phyloP scores from a whole-genome alignment of 495 filamentous ascomycete genomes.

The Paragyromitra xinjiangensis region DNA sequence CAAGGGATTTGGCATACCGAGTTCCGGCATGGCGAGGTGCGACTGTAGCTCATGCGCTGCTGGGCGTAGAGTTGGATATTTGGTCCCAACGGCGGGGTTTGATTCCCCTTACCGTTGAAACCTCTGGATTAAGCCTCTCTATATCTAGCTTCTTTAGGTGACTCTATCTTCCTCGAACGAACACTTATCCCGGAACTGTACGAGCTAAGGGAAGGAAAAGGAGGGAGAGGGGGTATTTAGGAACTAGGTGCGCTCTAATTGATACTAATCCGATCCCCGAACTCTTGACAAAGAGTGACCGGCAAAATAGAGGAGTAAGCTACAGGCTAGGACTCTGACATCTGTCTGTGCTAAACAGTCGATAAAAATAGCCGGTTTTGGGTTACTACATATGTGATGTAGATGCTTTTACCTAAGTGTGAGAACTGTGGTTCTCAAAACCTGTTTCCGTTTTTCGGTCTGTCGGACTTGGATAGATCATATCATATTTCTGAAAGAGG shows the following conservation, averaged over 20 bases:
- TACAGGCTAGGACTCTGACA: no score
- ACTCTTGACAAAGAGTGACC: neutral
- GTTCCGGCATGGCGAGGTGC: no score
- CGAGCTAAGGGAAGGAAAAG: neutral
- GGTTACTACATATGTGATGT: neutral
- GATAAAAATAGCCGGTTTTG: neutral
- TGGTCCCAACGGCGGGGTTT: no score
- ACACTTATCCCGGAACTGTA: neutral
- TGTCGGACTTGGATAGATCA: neutral
- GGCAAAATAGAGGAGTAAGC: neutral
- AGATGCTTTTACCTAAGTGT: neutral
- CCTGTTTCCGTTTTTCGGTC: neutral
- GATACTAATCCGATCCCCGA: neutral
- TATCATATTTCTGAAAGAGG: neutral
- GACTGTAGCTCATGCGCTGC: no score
- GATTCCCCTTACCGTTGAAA: no score
- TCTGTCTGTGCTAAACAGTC: no score
- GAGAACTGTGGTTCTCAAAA: neutral
- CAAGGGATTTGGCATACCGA: no score
- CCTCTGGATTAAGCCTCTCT: no score
- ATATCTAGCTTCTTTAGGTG: no score
- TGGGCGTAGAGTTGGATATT: no score
- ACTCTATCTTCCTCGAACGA: no score
- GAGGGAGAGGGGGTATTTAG: neutral
- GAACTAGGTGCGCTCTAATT: neutral